Conservation (phyloP, 495 filamentous ascomycete species). For the Aspergillus avenaceus region DNA sequence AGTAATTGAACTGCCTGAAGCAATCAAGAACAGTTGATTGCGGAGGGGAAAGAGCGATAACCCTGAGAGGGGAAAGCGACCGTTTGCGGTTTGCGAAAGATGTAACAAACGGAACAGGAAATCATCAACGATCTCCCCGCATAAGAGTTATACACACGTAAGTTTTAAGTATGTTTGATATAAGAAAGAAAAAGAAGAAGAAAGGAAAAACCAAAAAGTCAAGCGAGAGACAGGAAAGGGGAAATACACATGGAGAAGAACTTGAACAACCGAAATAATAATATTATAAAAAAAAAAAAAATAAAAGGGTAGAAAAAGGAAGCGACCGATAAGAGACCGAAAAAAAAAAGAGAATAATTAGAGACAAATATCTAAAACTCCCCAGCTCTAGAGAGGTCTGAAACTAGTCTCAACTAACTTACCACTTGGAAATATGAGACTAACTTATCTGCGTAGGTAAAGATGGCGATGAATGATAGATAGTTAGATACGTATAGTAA, state of each 20-base stretch:
- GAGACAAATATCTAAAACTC: background rate
- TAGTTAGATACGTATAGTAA: constrained; percentile 2
- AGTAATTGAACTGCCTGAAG: background rate
- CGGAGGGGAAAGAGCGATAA: background rate
- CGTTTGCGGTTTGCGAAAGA: constrained; percentile 39
- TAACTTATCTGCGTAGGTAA: background rate
- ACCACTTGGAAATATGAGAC: background rate
- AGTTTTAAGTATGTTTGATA: too few species aligned
- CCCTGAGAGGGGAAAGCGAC: constrained; percentile 20
- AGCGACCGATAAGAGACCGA: background rate
- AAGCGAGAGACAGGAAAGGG: constrained; percentile 4
- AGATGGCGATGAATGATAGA: background rate
- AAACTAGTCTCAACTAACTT: background rate
- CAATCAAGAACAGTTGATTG: background rate
- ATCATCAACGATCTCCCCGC: constrained; percentile 14
- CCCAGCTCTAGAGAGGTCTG: background rate
- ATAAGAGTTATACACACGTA: constrained; percentile 9
- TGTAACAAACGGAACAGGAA: constrained; percentile 22
- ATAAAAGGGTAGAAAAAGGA: constrained; percentile 1
- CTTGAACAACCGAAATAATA: background rate
- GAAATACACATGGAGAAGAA: background rate
- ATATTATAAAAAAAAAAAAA: constrained; percentile 6
- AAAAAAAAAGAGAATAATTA: constrained; percentile 1
- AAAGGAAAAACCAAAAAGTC: constrained; percentile 2
- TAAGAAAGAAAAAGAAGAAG: background rate